Percentiles rank a stretch among this genome's conserved stretches.
Evolutionary conservation across 176 grass and related monocot genomes (phyloP).

Genomic region (Rhynchospora breviuscula): DNA sequence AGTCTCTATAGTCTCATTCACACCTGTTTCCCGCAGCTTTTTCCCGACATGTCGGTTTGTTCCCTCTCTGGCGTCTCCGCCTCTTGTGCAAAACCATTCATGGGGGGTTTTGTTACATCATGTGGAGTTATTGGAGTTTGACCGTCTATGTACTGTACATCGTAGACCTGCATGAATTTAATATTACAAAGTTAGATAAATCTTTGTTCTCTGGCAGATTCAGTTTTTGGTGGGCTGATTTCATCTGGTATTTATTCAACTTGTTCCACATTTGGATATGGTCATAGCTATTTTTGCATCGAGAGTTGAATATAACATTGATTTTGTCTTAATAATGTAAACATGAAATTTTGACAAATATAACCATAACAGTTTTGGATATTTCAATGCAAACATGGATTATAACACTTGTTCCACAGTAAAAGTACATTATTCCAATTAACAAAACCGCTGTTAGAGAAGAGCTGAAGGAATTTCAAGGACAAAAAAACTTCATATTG

Average conservation of each 20-base stretch:
- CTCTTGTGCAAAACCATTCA: conserved; percentile 81
- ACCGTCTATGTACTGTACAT: conserved; percentile 37
- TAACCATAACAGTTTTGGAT: too few species aligned
- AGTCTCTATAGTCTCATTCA: conserved; percentile 38
- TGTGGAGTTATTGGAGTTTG: conserved; percentile 50
- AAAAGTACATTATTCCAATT: neutral
- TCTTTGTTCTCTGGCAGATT: neutral
- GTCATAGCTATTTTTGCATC: neutral
- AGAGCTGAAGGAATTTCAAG: neutral
- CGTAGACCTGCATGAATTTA: conserved; percentile 34
- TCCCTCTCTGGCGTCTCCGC: conserved; percentile 73
- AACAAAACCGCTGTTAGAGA: neutral
- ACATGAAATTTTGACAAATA: neutral
- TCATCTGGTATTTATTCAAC: neutral
- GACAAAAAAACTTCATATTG: neutral
- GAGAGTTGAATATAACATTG: neutral
- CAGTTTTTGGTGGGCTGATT: neutral
- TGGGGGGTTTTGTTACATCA: conserved; percentile 30
- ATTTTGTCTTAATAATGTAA: neutral
- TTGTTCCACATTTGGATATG: neutral
- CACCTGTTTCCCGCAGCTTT: conserved; percentile 38
- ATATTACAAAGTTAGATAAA: neutral
- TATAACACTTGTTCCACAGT: too few species aligned
- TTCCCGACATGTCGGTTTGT: conserved; percentile 39
- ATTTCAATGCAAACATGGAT: too few species aligned